Conservation (phyloP, 1,284 basidiomycete species). For the Cystobasidium slooffiae region DNA sequence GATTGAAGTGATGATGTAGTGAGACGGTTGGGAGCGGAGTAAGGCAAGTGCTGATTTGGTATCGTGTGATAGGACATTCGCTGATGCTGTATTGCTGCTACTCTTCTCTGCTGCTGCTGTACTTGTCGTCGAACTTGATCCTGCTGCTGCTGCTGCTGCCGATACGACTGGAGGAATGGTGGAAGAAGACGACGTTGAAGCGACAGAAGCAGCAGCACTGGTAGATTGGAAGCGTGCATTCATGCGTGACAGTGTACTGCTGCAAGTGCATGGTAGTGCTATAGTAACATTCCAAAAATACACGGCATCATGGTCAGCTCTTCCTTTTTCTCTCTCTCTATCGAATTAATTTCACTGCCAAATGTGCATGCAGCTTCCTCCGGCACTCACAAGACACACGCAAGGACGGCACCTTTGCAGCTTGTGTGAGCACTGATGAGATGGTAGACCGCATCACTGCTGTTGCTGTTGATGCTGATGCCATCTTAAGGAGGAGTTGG, state of each 20-base stretch:
- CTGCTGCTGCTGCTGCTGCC: no score
- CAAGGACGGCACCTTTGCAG: no score
- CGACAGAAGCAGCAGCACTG: not conserved
- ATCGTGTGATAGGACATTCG: not conserved
- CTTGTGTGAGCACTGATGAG: no score
- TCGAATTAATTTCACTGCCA: not conserved
- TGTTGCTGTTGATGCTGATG: no score
- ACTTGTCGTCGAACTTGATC: no score
- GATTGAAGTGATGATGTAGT: conserved; percentile 89
- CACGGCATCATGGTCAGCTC: not conserved
- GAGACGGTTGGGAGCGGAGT: conserved; percentile 68
- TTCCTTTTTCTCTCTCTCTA: not conserved
- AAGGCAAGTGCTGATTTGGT: conserved; percentile 56
- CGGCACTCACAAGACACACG: no score
- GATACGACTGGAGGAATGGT: not conserved
- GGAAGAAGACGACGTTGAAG: not conserved
- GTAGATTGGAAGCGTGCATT: conserved; percentile 12
- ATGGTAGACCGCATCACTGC: no score
- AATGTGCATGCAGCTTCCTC: no score
- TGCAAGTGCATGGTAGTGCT: conserved; percentile 20
- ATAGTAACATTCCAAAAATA: not conserved
- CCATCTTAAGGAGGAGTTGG: no score
- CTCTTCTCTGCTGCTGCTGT: conserved; percentile 3
- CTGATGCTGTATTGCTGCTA: not conserved
- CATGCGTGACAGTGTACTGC: not conserved